Evolutionary conservation across 345 rosid species (phyloP).

Genomic region (Lepidium aucheri): DNA sequence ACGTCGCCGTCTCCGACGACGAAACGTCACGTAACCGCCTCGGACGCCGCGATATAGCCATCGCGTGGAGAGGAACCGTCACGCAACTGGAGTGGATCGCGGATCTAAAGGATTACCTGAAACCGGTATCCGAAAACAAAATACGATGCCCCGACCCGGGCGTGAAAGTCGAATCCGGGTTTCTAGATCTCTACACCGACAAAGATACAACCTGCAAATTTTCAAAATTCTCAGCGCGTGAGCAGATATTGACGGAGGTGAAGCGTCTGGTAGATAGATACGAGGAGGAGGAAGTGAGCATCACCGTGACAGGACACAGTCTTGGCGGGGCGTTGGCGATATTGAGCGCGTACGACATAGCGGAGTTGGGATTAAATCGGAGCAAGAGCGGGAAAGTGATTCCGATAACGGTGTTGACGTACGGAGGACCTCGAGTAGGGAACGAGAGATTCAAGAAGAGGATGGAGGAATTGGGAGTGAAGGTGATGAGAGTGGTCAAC

Average conservation of each 20-base stretch:
- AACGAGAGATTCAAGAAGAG: constrained; percentile 60
- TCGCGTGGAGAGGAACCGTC: constrained; percentile 85
- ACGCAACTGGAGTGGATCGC: constrained; percentile 71
- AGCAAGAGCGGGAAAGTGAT: constrained; percentile 26
- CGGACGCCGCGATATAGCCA: constrained; percentile 65
- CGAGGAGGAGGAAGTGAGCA: constrained; percentile 43
- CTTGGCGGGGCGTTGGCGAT: constrained; percentile 73
- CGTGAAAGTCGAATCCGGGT: constrained; percentile 77
- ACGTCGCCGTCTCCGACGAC: constrained; percentile 65
- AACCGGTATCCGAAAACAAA: constrained; percentile 36
- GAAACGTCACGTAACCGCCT: constrained; percentile 32
- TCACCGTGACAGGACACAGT: constrained; percentile 80
- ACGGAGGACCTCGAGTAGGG: constrained; percentile 76
- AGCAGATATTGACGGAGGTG: constrained; percentile 57
- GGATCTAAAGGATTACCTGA: constrained; percentile 66
- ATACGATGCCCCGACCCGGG: constrained; percentile 61
- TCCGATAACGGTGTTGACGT: constrained; percentile 52
- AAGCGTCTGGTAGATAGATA: constrained; percentile 40
- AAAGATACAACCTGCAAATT: constrained; percentile 51
- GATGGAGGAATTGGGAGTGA: constrained; percentile 45
- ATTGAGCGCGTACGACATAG: constrained; percentile 67
- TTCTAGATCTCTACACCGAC: constrained; percentile 68
- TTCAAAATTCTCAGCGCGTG: constrained; percentile 63
- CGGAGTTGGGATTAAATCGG: constrained; percentile 50
- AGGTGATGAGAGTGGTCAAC: constrained; percentile 74